These are phyloP conservation scores for Aurantiochytrium sp. DNA, from an alignment of 108 stramenopile genomes.

Conservation along the genomic window DNA sequence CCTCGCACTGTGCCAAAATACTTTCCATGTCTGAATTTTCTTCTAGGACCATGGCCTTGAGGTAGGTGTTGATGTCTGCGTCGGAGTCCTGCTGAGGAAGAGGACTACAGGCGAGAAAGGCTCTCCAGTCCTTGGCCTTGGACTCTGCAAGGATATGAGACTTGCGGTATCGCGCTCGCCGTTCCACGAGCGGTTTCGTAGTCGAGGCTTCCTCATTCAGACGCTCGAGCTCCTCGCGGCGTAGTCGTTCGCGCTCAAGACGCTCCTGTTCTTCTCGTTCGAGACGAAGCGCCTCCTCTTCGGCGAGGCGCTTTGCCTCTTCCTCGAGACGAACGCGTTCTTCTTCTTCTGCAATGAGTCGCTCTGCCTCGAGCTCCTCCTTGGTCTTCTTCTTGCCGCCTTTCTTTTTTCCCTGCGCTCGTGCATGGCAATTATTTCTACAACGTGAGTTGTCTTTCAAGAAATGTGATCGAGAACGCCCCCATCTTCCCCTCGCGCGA, in stretches of 20 bases:
- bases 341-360: not conserved
- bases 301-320: not conserved
- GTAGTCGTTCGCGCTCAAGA: not conserved
- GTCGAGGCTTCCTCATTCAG: not conserved
- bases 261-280: not conserved
- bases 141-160: not conserved
- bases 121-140: not conserved
- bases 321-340: not conserved
- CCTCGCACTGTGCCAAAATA: not conserved
- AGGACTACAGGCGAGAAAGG: not conserved
- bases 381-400: slow-evolving; percentile 9
- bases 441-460: too few species aligned
- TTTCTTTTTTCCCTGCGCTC: not conserved
- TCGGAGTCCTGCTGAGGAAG: not conserved
- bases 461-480: too few species aligned
- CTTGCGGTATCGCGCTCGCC: not conserved
- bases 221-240: not conserved
- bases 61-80: slow-evolving; percentile 1
- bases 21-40: not conserved
- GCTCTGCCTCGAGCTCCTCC: slow-evolving; percentile 3
- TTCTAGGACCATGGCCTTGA: not conserved
- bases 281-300: not conserved
- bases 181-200: not conserved
- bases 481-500: too few species aligned
- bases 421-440: too few species aligned